Evolutionary conservation across 345 rosid species (phyloP).

Genomic region (Eucalyptus rudis): DNA sequence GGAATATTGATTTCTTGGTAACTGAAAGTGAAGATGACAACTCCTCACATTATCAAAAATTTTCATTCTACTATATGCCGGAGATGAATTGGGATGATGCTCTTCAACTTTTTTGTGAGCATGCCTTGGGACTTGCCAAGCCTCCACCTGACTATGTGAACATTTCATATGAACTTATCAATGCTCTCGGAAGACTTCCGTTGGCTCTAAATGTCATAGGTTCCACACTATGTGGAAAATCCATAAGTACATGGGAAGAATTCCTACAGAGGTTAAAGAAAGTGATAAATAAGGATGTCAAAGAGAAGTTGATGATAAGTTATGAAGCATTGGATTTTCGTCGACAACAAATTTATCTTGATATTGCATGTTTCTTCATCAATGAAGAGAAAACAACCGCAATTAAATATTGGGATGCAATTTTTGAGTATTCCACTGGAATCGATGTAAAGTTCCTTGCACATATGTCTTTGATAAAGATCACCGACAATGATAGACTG

Average conservation of each 20-base stretch:
- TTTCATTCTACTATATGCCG: neutral
- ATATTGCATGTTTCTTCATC: neutral
- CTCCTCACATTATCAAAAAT: too few relatives aligned
- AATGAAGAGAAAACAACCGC: neutral
- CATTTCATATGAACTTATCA: neutral
- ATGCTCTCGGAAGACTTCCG: neutral
- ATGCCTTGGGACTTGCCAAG: neutral
- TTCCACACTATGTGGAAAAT: neutral
- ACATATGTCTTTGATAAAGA: neutral
- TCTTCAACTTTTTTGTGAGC: neutral
- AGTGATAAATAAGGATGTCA: neutral
- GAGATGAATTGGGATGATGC: neutral
- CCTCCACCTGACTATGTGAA: neutral
- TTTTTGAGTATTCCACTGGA: neutral
- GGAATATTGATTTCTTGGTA: neutral
- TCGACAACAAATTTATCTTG: neutral
- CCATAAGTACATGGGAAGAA: neutral
- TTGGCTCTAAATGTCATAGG: neutral
- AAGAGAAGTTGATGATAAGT: neutral
- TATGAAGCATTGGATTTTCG: neutral
- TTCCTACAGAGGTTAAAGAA: neutral
- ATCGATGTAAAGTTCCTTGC: neutral
- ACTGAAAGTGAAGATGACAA: neutral
- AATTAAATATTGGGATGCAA: neutral
- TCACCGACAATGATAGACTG: neutral